A percentile compares a stretch with the other conserved stretches of the same genome.
Evolutionary conservation across 2,329 filamentous ascomycete species (phyloP).

Genomic region (Aspergillus sergii): DNA sequence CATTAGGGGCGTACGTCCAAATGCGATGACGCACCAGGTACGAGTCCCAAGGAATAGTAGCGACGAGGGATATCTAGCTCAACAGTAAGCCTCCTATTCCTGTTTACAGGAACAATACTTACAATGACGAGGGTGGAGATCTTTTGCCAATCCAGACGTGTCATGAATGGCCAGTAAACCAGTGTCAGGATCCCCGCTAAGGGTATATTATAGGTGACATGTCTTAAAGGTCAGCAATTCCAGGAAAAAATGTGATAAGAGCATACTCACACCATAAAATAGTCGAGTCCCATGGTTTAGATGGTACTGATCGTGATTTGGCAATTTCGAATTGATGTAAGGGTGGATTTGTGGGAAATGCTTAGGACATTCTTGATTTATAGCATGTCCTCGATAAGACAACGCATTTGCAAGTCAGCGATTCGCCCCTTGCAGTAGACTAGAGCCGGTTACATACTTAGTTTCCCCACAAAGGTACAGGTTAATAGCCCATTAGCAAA

Average conservation of each 20-base stretch:
- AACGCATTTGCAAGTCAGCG: not conserved
- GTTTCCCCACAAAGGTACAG: not conserved
- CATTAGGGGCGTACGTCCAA: constrained; percentile 71
- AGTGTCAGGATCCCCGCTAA: constrained; percentile 61
- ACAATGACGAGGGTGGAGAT: constrained; percentile 61
- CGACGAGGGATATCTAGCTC: constrained; percentile 61
- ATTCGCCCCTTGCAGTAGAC: not conserved
- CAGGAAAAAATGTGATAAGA: not conserved
- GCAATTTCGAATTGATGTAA: too few relatives aligned
- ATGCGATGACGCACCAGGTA: constrained; percentile 69
- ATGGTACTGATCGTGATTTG: not conserved
- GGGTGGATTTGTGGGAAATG: not conserved
- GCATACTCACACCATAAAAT: constrained; percentile 7
- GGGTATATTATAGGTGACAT: constrained; percentile 69
- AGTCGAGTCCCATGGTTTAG: constrained; percentile 9
- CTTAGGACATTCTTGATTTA: not conserved
- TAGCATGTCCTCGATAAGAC: not conserved
- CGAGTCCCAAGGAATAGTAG: constrained; percentile 76
- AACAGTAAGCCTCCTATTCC: not conserved
- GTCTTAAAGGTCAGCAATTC: constrained; percentile 44
- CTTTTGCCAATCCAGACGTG: constrained; percentile 64
- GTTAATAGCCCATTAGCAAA: too few relatives aligned
- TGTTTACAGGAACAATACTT: constrained; percentile 10
- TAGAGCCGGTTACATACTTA: not conserved
- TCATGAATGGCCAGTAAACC: constrained; percentile 64